Conservation (phyloP, 306 rosid species). For the Prinsepia uniflora region DNA sequence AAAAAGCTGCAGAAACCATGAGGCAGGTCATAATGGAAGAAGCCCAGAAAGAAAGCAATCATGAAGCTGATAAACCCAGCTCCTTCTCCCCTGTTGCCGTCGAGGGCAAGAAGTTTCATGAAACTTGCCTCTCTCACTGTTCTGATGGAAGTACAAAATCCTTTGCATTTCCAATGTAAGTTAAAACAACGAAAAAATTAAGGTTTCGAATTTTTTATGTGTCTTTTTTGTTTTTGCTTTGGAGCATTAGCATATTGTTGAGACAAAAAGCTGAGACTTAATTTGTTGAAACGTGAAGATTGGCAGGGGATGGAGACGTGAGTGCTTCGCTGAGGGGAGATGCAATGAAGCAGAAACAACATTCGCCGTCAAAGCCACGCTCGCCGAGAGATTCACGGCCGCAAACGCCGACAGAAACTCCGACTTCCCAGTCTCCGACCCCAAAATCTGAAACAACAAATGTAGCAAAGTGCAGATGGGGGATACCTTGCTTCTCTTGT, state of each 20-base stretch:
- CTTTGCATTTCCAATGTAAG: slow-evolving; percentile 75
- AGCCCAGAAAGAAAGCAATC: slow-evolving; percentile 8
- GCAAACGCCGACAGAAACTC: slow-evolving; percentile 21
- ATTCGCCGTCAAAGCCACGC: not conserved
- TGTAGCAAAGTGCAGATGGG: slow-evolving; percentile 26
- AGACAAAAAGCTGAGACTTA: slow-evolving; percentile 27
- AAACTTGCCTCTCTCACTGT: slow-evolving; percentile 31
- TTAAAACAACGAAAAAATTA: not conserved
- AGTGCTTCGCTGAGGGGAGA: slow-evolving; percentile 28
- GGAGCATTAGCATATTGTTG: not conserved
- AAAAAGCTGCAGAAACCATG: slow-evolving; percentile 68
- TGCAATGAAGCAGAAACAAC: slow-evolving; percentile 24
- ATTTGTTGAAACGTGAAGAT: slow-evolving; percentile 33
- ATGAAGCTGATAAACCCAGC: slow-evolving; percentile 7
- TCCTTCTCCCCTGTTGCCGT: not conserved
- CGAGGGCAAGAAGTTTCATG: not conserved
- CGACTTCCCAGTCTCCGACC: slow-evolving; percentile 19
- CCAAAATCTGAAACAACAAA: slow-evolving; percentile 14
- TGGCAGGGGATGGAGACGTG: slow-evolving; percentile 42
- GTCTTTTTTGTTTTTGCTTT: no score
- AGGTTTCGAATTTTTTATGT: no score
- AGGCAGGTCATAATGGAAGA: slow-evolving; percentile 73
- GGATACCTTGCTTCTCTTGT: slow-evolving; percentile 50
- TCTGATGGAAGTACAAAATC: slow-evolving; percentile 51
- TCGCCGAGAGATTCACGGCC: slow-evolving; percentile 4